These are phyloP conservation scores for Nelumbo lutea DNA, from an alignment of 164 flowering plant species.

Conservation along the genomic window DNA sequence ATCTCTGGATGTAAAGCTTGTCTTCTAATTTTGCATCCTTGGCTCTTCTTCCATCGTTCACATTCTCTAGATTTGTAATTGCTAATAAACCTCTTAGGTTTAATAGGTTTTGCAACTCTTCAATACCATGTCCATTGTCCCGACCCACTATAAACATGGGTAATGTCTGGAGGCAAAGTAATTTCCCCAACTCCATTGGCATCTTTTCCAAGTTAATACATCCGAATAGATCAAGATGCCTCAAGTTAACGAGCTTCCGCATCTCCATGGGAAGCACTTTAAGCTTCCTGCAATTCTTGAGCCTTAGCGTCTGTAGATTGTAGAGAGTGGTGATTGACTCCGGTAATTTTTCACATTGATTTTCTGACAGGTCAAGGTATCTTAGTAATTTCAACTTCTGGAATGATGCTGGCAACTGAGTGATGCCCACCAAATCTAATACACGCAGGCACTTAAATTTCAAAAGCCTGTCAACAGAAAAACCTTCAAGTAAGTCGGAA, in stretches of 20 bases:
- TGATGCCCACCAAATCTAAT: not conserved
- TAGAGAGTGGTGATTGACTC: not conserved
- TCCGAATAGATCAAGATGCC: not conserved
- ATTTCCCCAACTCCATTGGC: not conserved
- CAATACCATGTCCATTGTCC: not conserved
- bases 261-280: not conserved
- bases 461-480: not conserved
- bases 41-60: too few species aligned
- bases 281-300: not conserved
- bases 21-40: not conserved
- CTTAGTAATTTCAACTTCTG: not conserved
- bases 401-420: not conserved
- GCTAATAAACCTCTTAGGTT: not conserved
- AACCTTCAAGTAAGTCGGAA: not conserved
- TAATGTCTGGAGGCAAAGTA: too few species aligned
- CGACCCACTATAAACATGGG: constrained; percentile 6
- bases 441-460: not conserved
- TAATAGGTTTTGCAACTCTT: not conserved
- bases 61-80: not conserved
- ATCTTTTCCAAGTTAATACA: not conserved
- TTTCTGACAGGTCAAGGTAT: not conserved
- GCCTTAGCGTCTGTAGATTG: not conserved
- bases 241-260: not conserved
- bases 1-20: too few species aligned
- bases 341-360: not conserved